phyloP scores from a whole-genome alignment of 345 rosid species.

The Excoecaria cochinchinensis region DNA sequence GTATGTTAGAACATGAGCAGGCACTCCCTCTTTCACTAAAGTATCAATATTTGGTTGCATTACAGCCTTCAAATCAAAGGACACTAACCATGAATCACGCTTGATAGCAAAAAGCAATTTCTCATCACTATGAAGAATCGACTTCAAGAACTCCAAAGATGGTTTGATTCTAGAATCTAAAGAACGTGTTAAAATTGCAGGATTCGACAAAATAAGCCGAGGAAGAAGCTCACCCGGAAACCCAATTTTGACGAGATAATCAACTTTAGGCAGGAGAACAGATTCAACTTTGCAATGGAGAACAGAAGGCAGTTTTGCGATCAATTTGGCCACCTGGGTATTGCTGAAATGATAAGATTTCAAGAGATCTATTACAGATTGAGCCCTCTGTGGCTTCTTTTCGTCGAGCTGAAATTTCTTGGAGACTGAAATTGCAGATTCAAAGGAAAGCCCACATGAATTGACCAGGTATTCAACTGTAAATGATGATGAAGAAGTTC shows the following conservation, averaged over 20 bases:
- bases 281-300: conserved; percentile 1
- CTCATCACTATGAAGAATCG: conserved; percentile 6
- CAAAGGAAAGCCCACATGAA: conserved; percentile 25
- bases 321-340: conserved; percentile 25
- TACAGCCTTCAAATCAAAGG: neutral
- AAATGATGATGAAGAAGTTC: neutral
- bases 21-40: conserved; percentile 24
- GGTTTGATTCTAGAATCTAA: conserved; percentile 25
- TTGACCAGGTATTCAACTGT: conserved; percentile 20
- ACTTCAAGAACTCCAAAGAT: conserved; percentile 14
- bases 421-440: conserved; percentile 24
- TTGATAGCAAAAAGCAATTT: conserved; percentile 6
- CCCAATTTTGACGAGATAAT: conserved; percentile 11
- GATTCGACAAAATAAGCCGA: conserved; percentile 17
- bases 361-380: conserved; percentile 16
- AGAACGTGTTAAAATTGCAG: conserved; percentile 8
- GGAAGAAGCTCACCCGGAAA: conserved; percentile 16
- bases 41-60: conserved; percentile 26
- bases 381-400: neutral
- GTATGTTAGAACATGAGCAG: neutral
- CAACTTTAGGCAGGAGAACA: conserved; percentile 23
- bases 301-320: conserved; percentile 13
- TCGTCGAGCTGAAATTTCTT: conserved; percentile 9
- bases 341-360: conserved; percentile 18
- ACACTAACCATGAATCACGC: conserved; percentile 22